Conservation (phyloP, 2,329 filamentous ascomycete genomes). For the Paecilomyces variotii region DNA sequence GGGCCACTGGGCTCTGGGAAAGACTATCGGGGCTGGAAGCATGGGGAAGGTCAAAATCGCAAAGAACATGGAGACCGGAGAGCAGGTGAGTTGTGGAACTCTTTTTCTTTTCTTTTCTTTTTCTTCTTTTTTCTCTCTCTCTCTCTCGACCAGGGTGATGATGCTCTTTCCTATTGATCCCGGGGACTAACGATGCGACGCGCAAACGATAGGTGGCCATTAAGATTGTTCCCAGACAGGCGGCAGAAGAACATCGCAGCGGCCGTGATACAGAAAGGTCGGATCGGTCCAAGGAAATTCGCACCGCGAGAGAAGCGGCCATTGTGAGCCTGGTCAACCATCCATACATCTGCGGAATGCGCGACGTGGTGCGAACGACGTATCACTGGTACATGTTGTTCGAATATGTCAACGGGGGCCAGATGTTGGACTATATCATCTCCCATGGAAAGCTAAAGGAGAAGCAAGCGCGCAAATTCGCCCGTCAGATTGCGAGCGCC, state of each 20-base stretch:
- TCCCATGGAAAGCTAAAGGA: conserved; percentile 96
- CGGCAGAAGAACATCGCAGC: conserved; percentile 71
- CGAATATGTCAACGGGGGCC: conserved; percentile 95
- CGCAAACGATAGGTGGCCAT: conserved; percentile 64
- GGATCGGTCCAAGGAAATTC: conserved; percentile 92
- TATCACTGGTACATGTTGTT: conserved; percentile 99
- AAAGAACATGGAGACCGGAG: conserved; percentile 77
- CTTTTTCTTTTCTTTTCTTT: too few relatives aligned
- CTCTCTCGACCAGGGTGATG: too few relatives aligned
- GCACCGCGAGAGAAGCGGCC: conserved; percentile 88
- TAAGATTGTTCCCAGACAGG: conserved; percentile 91
- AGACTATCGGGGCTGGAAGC: conserved; percentile 93
- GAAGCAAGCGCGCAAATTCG: conserved; percentile 96
- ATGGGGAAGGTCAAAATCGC: conserved; percentile 99
- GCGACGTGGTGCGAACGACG: conserved; percentile 89
- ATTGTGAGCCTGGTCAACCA: conserved; percentile 93
- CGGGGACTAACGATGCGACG: not conserved
- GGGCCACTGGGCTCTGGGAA: conserved; percentile 89
- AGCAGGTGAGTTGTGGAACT: conserved; percentile 58
- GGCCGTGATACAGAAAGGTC: conserved; percentile 74
- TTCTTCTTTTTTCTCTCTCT: too few relatives aligned
- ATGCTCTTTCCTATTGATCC: not conserved
- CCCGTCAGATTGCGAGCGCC: conserved; percentile 90
- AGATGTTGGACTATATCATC: conserved; percentile 99
- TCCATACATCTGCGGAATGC: conserved; percentile 91